A percentile compares a stretch with the other conserved stretches of the same genome.
Evolutionary conservation across 2,329 filamentous ascomycete genomes (phyloP).

Genomic region (Xylariaceae sp.): DNA sequence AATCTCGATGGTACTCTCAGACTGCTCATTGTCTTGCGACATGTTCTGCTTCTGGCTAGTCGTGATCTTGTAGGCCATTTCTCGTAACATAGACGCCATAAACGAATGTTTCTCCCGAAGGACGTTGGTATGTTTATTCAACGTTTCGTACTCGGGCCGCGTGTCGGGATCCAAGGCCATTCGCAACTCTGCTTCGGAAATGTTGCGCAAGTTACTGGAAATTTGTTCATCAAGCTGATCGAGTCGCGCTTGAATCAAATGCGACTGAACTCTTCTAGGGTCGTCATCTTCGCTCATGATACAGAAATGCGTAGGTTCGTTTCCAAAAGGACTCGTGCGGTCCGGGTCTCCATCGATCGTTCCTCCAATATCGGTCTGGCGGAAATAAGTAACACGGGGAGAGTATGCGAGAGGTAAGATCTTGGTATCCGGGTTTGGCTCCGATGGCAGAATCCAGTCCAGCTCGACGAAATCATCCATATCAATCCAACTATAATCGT

Average conservation of each 20-base stretch:
- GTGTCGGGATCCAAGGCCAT: slow-evolving; percentile 49
- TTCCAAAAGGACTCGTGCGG: slow-evolving; percentile 81
- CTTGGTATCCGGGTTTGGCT: slow-evolving; percentile 86
- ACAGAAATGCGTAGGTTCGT: slow-evolving; percentile 90
- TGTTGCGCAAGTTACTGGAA: slow-evolving; percentile 62
- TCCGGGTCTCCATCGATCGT: slow-evolving; percentile 74
- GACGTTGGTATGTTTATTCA: slow-evolving; percentile 50
- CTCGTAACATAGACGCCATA: slow-evolving; percentile 52
- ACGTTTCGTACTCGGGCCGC: slow-evolving; percentile 55
- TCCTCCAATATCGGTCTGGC: slow-evolving; percentile 87
- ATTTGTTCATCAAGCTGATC: slow-evolving; percentile 75
- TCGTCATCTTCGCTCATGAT: slow-evolving; percentile 91
- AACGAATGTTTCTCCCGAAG: slow-evolving; percentile 55
- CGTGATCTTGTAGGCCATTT: slow-evolving; percentile 40
- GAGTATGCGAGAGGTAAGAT: slow-evolving; percentile 89
- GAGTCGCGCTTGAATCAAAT: slow-evolving; percentile 76
- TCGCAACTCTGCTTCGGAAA: slow-evolving; percentile 71
- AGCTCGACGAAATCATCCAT: slow-evolving; percentile 99
- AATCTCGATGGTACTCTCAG: slow-evolving; percentile 42
- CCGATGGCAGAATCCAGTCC: slow-evolving; percentile 89
- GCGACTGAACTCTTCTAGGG: slow-evolving; percentile 79
- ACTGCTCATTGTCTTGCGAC: slow-evolving; percentile 24
- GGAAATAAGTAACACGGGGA: slow-evolving; percentile 94
- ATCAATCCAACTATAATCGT: slow-evolving; percentile 94
- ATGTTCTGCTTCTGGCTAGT: slow-evolving; percentile 25